Percentiles rank a stretch among this genome's conserved stretches.
These are phyloP conservation scores for Calendula officinalis DNA, from an alignment of 129 eudicot species.

Conservation along the genomic window DNA sequence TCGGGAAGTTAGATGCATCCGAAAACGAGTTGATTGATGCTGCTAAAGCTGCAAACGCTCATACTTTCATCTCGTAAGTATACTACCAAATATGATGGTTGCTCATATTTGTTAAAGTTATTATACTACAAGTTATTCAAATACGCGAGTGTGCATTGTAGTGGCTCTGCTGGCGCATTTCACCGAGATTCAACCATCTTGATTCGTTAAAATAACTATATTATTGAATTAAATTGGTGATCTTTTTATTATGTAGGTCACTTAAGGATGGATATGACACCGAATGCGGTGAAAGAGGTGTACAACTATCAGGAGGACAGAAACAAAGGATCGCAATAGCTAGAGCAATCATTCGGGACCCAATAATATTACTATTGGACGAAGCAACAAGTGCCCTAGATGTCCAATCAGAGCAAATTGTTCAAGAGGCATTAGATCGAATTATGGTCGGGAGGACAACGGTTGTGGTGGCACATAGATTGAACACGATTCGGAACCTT, in stretches of 20 bases:
- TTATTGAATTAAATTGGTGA: not conserved
- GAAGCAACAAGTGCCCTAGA: constrained; percentile 95
- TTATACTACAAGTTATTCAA: no score
- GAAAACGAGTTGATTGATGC: constrained; percentile 82
- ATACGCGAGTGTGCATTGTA: not conserved
- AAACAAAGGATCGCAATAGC: constrained; percentile 87
- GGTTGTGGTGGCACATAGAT: constrained; percentile 81
- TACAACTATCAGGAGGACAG: constrained; percentile 92
- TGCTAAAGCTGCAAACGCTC: constrained; percentile 90
- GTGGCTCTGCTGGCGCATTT: not conserved
- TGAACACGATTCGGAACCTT: constrained; percentile 74
- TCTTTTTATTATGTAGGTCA: constrained; percentile 33
- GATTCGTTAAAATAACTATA: not conserved
- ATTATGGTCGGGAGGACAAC: constrained; percentile 91
- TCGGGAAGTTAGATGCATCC: constrained; percentile 77
- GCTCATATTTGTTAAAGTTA: no score
- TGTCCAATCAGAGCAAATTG: constrained; percentile 79
- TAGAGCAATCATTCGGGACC: constrained; percentile 72
- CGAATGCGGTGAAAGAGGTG: constrained; percentile 90
- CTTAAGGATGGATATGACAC: constrained; percentile 83
- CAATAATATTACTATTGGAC: constrained; percentile 58
- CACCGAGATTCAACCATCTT: not conserved
- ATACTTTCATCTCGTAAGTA: constrained; percentile 87
- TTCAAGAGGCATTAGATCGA: constrained; percentile 80
- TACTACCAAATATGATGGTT: no score